Evolutionary conservation across 805 yeast species (phyloP).

Genomic region (Myxozyma melibiosi): DNA sequence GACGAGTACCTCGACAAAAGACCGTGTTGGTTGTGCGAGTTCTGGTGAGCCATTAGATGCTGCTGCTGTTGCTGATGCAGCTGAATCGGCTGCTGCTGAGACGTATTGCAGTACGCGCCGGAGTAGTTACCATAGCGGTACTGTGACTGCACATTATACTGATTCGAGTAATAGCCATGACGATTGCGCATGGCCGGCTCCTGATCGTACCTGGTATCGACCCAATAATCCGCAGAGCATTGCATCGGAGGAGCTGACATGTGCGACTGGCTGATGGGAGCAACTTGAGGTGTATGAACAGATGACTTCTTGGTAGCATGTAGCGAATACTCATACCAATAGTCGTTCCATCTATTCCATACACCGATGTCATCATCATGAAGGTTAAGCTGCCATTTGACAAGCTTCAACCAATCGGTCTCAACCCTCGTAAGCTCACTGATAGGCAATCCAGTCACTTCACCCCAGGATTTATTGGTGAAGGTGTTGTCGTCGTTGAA

Average conservation of each 20-base stretch:
- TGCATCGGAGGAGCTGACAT: neutral
- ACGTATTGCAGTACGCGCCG: neutral
- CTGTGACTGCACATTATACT: slow-evolving; percentile 1
- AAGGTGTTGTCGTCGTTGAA: slow-evolving; percentile 96
- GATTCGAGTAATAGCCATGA: neutral
- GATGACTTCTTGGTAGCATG: neutral
- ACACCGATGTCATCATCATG: slow-evolving; percentile 40
- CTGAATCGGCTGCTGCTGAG: slow-evolving; percentile 9
- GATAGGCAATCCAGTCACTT: slow-evolving; percentile 83
- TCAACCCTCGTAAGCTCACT: slow-evolving; percentile 65
- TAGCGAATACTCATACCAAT: slow-evolving; percentile 13
- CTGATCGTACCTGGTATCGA: slow-evolving; percentile 2
- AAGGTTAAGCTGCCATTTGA: slow-evolving; percentile 61
- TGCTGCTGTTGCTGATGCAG: slow-evolving; percentile 13
- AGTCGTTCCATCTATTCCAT: slow-evolving; percentile 42
- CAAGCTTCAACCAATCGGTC: slow-evolving; percentile 63
- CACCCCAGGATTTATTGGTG: slow-evolving; percentile 92
- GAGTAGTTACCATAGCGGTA: neutral
- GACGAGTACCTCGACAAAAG: slow-evolving; percentile 15
- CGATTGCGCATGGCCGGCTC: neutral
- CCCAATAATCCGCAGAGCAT: neutral
- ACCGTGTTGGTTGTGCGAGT: slow-evolving; percentile 8
- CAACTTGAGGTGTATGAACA: neutral
- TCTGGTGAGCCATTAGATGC: neutral
- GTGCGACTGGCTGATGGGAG: neutral